Base-by-base conservation (phyloP, 495 filamentous ascomycete species). In the Tuber umbilicatum region DNA sequence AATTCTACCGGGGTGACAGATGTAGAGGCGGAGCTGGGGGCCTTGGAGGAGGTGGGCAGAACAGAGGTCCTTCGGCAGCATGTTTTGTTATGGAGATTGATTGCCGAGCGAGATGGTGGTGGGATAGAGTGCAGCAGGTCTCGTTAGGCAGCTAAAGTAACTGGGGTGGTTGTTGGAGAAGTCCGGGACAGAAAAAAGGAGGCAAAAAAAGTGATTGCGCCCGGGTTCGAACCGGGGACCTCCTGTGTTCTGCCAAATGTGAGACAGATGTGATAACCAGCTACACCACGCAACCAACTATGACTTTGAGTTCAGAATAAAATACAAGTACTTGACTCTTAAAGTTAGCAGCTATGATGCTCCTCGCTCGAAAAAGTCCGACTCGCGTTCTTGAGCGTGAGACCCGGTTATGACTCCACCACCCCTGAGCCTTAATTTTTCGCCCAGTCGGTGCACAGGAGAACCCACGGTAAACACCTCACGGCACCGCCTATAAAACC, bases 181-280 rank as follows among this genome's bases (percentile, higher is more conserved):
- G 5, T 16, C 10, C 9, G 50, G 9, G 23, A 27, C n/a, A n/a
- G n/a, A n/a, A n/a, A n/a, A n/a, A 0, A 31, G 27, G 55, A 4
- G 14, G 55, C 35, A 12, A 73, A 76, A 73, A 35, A 16, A 37
- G 1, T 75, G 73, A 74, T 75, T 76, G 73, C 73, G 73, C 74
- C 74, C 74, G 74, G 74, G 74, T 75, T 75, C 74, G 74, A 75
- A 75, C 74, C 74, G 74, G 74, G 74, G 74, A 75, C 74, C 74
- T 73, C 74, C 74, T 75, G 74, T 75, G 74, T 42, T 69, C 70
- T 72, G 55, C 37, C 60, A 35, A 14, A 0, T 75, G 74, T 75
- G 70, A 75, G 74, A 75, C 70, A 75, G 74, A 75, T 75, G 74
- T 75, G 74, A 75, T 75, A 75, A 75, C 74, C 70, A 60, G 69